Conservation (phyloP, 176 grass and related monocot genomes). For the Triticum urartu region DNA sequence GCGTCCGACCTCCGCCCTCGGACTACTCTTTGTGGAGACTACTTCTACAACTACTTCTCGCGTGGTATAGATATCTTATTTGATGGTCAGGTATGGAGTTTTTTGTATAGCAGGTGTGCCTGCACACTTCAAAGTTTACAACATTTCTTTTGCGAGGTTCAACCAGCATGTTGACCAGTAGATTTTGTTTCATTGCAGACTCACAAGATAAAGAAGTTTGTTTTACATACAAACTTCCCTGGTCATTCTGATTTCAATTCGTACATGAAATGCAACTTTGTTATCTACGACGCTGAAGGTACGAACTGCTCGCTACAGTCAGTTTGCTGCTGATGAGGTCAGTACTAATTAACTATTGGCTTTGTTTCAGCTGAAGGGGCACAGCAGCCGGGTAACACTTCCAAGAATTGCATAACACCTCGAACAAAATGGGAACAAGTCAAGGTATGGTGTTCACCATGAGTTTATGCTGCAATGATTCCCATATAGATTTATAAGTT, state of each 20-base stretch:
- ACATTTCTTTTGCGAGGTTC: background rate
- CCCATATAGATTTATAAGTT: background rate
- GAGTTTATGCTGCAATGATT: background rate
- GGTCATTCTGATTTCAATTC: conserved; percentile 96
- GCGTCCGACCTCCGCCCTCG: conserved; percentile 72
- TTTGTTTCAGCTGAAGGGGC: conserved; percentile 62
- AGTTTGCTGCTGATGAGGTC: conserved; percentile 14
- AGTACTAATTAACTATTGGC: conserved; percentile 5
- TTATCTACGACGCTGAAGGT: conserved; percentile 86
- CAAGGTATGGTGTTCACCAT: conserved; percentile 55
- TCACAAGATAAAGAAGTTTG: conserved; percentile 98
- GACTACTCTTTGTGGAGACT: conserved; percentile 84
- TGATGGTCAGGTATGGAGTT: conserved; percentile 76
- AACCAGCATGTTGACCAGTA: conserved; percentile 7
- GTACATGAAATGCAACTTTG: conserved; percentile 97
- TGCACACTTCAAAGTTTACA: conserved; percentile 11
- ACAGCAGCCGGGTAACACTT: conserved; percentile 46
- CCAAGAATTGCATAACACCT: conserved; percentile 83
- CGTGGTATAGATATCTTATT: conserved; percentile 97
- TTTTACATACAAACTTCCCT: conserved; percentile 94
- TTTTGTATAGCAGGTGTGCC: background rate
- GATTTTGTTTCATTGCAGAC: conserved; percentile 51
- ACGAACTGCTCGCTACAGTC: conserved; percentile 26
- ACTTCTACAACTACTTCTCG: conserved; percentile 94
- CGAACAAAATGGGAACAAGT: conserved; percentile 94